These are phyloP conservation scores for Entoloma clypeatum DNA, from an alignment of 1,284 basidiomycete genomes.

Conservation along the genomic window DNA sequence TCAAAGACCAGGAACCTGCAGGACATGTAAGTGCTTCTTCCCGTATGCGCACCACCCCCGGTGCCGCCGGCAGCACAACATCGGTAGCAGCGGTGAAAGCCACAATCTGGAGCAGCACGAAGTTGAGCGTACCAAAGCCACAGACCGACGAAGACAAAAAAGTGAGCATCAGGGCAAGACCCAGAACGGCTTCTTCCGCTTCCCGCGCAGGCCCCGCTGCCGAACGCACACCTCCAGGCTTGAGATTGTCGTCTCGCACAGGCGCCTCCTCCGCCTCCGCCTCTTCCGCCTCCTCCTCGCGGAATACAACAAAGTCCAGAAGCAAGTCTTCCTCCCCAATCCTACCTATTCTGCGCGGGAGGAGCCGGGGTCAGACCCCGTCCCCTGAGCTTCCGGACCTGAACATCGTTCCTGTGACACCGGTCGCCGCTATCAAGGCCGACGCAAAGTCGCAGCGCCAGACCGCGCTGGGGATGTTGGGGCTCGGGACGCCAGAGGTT, in stretches of 20 bases:
- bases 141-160: constrained; percentile 7
- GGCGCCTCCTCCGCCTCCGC: constrained; percentile 19
- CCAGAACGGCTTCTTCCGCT: constrained; percentile 22
- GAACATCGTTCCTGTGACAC: constrained; percentile 39
- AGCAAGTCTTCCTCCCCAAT: constrained; percentile 7
- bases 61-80: not conserved
- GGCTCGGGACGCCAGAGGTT: constrained; percentile 48
- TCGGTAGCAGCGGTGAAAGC: constrained; percentile 1
- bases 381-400: constrained; percentile 51
- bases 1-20: not conserved
- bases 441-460: constrained; percentile 15
- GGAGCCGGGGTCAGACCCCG: constrained; percentile 44
- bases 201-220: constrained; percentile 20
- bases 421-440: constrained; percentile 32
- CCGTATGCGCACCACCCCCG: not conserved
- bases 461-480: constrained; percentile 32
- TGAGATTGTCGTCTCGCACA: too few relatives aligned
- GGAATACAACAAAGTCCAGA: constrained; percentile 22
- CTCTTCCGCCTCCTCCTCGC: constrained; percentile 18
- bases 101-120: constrained; percentile 12
- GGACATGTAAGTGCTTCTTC: not conserved
- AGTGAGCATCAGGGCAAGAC: constrained; percentile 12
- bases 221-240: too few relatives aligned
- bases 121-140: constrained; percentile 11
- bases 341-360: constrained; percentile 7